Conservation (phyloP, 2,329 filamentous ascomycete genomes). For the Magnaporthiopsis rhizophila region DNA sequence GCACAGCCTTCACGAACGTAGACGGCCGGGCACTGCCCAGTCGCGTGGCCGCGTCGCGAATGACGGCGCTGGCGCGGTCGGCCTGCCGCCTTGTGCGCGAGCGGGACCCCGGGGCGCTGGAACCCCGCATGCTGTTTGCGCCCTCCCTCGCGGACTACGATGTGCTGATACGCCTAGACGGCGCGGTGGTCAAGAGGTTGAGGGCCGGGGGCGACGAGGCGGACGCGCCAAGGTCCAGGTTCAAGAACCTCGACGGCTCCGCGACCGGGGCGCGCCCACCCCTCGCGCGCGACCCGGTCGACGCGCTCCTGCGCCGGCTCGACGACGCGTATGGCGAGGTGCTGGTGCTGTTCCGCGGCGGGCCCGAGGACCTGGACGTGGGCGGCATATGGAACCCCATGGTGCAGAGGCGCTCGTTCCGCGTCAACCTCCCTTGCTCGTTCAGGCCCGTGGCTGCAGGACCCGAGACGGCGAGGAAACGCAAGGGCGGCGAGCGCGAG, state of each 20-base stretch:
- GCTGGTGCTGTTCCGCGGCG: constrained; percentile 73
- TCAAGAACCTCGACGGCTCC: constrained; percentile 71
- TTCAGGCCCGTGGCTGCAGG: constrained; percentile 39
- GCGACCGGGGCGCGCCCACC: constrained; percentile 35
- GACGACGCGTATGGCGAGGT: constrained; percentile 57
- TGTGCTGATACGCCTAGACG: constrained; percentile 66
- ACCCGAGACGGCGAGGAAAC: constrained; percentile 11
- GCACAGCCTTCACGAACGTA: constrained; percentile 71
- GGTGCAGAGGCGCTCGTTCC: constrained; percentile 52
- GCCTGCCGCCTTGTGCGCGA: constrained; percentile 55
- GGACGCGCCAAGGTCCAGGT: constrained; percentile 34
- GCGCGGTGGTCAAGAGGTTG: constrained; percentile 39
- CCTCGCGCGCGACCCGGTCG: constrained; percentile 52
- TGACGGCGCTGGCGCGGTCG: constrained; percentile 74
- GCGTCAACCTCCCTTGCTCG: constrained; percentile 62
- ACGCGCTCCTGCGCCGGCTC: constrained; percentile 60
- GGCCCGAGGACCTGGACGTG: constrained; percentile 41
- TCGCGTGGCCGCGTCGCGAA: constrained; percentile 74
- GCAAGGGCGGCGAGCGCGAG: neutral
- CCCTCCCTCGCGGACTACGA: constrained; percentile 72
- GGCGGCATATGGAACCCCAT: constrained; percentile 52
- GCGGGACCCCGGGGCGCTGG: constrained; percentile 41
- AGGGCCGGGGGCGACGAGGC: constrained; percentile 25
- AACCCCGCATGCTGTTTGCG: constrained; percentile 59
- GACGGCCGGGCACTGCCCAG: constrained; percentile 46